Conservation (phyloP, 2,329 filamentous ascomycete genomes). For the Rhynchosporium graminicola region DNA sequence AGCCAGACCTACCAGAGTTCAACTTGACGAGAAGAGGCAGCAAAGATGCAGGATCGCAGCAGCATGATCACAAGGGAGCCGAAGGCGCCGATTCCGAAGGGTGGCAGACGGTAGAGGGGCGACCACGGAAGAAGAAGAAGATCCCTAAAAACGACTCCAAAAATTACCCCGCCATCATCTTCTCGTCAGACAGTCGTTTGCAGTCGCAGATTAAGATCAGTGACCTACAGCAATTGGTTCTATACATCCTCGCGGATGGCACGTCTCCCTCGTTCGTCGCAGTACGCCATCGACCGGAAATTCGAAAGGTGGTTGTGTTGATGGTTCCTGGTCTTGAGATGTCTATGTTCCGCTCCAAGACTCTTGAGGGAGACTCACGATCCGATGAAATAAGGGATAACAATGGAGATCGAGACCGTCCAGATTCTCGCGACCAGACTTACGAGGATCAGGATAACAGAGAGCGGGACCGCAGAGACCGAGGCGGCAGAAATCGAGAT, state of each 20-base stretch:
- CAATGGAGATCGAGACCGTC: conserved; percentile 7
- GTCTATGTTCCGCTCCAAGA: conserved; percentile 67
- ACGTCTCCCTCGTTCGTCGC: conserved; percentile 65
- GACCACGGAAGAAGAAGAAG: conserved; percentile 63
- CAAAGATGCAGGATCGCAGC: conserved; percentile 23
- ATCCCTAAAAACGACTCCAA: conserved; percentile 55
- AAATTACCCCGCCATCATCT: conserved; percentile 61
- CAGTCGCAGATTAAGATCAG: conserved; percentile 63
- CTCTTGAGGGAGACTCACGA: conserved; percentile 48
- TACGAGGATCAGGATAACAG: neutral
- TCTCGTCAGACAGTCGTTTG: conserved; percentile 54
- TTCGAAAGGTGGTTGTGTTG: conserved; percentile 80
- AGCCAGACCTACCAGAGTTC: conserved; percentile 40
- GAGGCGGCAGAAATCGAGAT: conserved; percentile 12
- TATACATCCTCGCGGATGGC: conserved; percentile 69
- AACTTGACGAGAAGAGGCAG: conserved; percentile 36
- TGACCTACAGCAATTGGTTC: conserved; percentile 62
- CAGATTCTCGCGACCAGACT: neutral
- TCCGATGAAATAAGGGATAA: conserved; percentile 17
- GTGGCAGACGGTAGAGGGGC: conserved; percentile 56
- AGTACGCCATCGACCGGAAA: conserved; percentile 61
- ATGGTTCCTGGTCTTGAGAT: conserved; percentile 92
- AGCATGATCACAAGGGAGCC: conserved; percentile 10
- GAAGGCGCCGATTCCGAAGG: conserved; percentile 36
- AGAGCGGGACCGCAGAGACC: conserved; percentile 6